Base-by-base conservation (phyloP, 331 rosid species). In the Malus hybrid region DNA sequence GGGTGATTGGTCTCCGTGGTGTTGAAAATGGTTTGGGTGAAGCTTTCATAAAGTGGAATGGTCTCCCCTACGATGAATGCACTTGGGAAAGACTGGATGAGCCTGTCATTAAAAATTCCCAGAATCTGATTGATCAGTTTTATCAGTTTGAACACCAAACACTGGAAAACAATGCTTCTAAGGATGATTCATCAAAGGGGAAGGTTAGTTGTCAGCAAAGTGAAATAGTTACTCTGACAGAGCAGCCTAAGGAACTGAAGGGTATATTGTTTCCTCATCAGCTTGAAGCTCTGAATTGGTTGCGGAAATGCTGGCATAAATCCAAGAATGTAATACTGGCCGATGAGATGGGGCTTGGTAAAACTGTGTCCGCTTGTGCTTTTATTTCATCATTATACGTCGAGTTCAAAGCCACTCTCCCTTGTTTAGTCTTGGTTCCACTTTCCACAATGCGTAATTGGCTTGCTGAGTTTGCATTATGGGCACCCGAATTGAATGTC, bases 301-400 rank as follows among this genome's bases (percentile, higher is more conserved):
- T 95, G 91, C 91, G 99, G 55, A 95, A 83, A 75, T 95, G 99
- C 87, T 95, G 99, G 99, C 77, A 80, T 76, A 95, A 83, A 83
- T 89, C 97, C 75, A 92, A 89, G 83, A 95, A 95, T 89, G 99
- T 95, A 81, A 95, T 95, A 66, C 96, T 95, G 72, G 99, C 99
- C 77, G 99, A 95, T 83, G 99, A 95, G 87, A 95, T 95, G 99
- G 99, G 99, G 42, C 97, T 95, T 42, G 99, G 99, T 80, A 95
- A 95, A 84, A 95, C 99, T 71, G 86, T 95, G 27, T 95, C 99
- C 65, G 99, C 99, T 64, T 85, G 91, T 83, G 97, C 99, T 79
- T 95, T 92, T 85, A 33, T 95, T 61, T 92, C 96, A 59, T 90
- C 99, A 6, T 77, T 95, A 80, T 92, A 92, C 81, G 27, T 80